Evolutionary conservation across 1,284 basidiomycete species (phyloP).

Genomic region (Irpex rosettiformis): DNA sequence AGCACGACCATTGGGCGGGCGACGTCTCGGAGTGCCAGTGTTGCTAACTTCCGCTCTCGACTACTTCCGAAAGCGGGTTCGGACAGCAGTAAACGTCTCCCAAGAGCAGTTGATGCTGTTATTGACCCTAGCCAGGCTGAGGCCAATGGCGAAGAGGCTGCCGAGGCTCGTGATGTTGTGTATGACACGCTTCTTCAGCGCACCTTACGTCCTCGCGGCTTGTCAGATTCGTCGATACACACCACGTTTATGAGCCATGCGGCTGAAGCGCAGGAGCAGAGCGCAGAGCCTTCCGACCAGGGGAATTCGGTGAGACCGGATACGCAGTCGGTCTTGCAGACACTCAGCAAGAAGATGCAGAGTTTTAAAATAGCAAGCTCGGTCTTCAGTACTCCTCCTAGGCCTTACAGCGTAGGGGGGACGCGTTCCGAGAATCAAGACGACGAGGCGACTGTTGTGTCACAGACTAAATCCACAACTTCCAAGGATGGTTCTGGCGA

Average conservation of each 20-base stretch:
- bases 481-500: not conserved
- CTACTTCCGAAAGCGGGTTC: not conserved
- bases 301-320: slow-evolving; percentile 22
- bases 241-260: slow-evolving; percentile 70
- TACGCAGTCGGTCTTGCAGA: slow-evolving; percentile 45
- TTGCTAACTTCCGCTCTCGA: slow-evolving; percentile 1
- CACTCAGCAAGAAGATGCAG: slow-evolving; percentile 50
- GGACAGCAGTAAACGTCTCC: slow-evolving; percentile 16
- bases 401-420: not conserved
- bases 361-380: slow-evolving; percentile 29
- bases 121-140: slow-evolving; percentile 18
- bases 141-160: slow-evolving; percentile 33
- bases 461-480: slow-evolving; percentile 3
- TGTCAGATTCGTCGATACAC: slow-evolving; percentile 89
- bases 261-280: slow-evolving; percentile 27
- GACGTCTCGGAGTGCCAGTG: slow-evolving; percentile 18
- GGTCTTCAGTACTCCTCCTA: slow-evolving; percentile 14
- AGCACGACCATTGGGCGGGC: slow-evolving; percentile 25
- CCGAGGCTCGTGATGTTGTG: slow-evolving; percentile 45
- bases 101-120: slow-evolving; percentile 27
- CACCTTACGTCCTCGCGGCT: slow-evolving; percentile 70
- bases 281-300: slow-evolving; percentile 12
- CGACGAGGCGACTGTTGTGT: slow-evolving; percentile 12
- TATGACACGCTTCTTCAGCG: slow-evolving; percentile 55
- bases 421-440: slow-evolving; percentile 6